Conservation (phyloP, 345 rosid genomes). For the Citrus unshiu region DNA sequence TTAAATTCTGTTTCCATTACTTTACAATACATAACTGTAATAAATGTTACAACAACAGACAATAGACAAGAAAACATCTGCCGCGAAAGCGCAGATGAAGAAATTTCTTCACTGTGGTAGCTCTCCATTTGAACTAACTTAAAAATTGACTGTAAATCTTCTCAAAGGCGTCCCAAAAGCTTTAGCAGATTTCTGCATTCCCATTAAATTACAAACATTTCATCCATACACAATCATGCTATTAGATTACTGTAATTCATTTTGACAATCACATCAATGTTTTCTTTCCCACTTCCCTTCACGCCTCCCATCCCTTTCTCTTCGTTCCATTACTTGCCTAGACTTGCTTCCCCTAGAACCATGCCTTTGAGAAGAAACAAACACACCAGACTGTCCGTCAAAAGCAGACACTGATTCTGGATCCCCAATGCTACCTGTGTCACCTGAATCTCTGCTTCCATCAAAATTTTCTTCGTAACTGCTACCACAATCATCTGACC, state of each 20-base stretch:
- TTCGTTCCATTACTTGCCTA: constrained; percentile 59
- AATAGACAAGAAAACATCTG: neutral
- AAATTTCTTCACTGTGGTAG: neutral
- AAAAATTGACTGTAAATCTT: neutral
- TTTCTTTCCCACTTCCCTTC: constrained; percentile 92
- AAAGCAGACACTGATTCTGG: constrained; percentile 52
- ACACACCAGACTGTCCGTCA: constrained; percentile 57
- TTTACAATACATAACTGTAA: neutral
- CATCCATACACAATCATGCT: neutral
- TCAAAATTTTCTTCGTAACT: constrained; percentile 66
- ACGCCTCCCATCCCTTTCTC: constrained; percentile 65
- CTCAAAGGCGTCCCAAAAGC: neutral
- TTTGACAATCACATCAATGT: constrained; percentile 31
- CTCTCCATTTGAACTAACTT: no score
- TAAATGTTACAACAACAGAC: neutral
- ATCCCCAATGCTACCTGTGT: constrained; percentile 70
- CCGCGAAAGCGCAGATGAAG: neutral
- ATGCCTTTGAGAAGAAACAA: constrained; percentile 50
- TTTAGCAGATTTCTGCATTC: neutral
- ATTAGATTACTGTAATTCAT: neutral
- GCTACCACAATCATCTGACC: constrained; percentile 61
- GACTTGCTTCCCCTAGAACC: constrained; percentile 71
- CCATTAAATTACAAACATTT: neutral
- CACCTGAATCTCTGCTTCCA: constrained; percentile 78
- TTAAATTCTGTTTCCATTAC: neutral